Evolutionary conservation across 2,329 filamentous ascomycete genomes (phyloP).

Genomic region (Penicillium psychrosexuale): DNA sequence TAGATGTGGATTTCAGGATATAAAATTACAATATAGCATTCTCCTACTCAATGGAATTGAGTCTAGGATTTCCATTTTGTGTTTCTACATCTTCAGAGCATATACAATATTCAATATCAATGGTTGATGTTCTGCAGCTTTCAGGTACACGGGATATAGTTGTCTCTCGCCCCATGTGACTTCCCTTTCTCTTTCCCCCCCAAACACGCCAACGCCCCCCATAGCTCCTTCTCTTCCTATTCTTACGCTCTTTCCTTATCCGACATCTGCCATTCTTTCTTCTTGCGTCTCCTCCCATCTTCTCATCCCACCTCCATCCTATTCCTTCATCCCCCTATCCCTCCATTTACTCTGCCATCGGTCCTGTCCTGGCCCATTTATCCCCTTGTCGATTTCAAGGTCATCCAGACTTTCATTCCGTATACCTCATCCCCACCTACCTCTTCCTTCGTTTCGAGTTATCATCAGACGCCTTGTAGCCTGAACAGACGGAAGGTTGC

Average conservation of each 20-base stretch:
- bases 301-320: slow-evolving; percentile 32
- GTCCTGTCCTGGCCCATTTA: slow-evolving; percentile 1
- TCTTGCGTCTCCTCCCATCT: slow-evolving; percentile 14
- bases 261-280: slow-evolving; percentile 1
- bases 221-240: slow-evolving; percentile 3
- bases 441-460: not conserved
- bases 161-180: not conserved
- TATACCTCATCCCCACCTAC: not conserved
- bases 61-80: not conserved
- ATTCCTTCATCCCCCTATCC: slow-evolving; percentile 17
- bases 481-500: not conserved
- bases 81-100: not conserved
- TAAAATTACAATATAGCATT: not conserved
- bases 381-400: not conserved
- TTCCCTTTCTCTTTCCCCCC: slow-evolving; percentile 4
- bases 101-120: not conserved
- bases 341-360: slow-evolving; percentile 23
- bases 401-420: slow-evolving; percentile 7
- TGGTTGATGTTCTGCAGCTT: not conserved
- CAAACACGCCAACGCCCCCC: not conserved
- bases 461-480: not conserved
- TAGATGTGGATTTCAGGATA: slow-evolving; percentile 1
- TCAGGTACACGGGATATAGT: not conserved
- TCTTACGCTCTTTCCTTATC: not conserved
- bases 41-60: not conserved